Base-by-base conservation (phyloP, 176 grass and related monocot species). In the Juncus effusus region DNA sequence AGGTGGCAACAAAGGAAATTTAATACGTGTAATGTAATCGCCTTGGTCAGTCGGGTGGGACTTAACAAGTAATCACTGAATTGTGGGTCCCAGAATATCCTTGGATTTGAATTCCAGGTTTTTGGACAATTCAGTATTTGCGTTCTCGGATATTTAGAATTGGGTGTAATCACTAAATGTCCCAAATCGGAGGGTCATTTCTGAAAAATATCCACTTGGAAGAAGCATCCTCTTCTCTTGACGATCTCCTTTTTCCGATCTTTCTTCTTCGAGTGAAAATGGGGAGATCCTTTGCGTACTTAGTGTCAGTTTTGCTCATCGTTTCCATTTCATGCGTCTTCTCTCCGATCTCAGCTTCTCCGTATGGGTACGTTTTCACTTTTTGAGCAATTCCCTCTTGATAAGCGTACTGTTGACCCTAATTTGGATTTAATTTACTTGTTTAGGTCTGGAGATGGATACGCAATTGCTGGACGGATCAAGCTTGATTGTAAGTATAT, bases 391-490 rank as follows among this genome's bases (percentile, higher is more conserved):
- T 19, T 64, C 8, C 9, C 2, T 3, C 50, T 53, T 16, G 19
- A 42, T 13, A 5, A 47, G 44, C 2, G 4, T 47, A 47, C 44
- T 10, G 36, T 15, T 59, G 16, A 51, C 56, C 13, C 36, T 2
- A 13, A 57, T 52, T 49, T 9, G 13, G 55, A 37, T 80, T 60
- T 75, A 13, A 38, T 55, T 68, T 12, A 1, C 53, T 37, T 8
- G 14, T 75, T 13, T 84, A 91, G 92, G 74, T 79, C 82, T 63
- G 82, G 51, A 1, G 92, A 86, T 41, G 87, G 92, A 4, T 69
- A 91, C 74, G 66, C 79, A 38, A 88, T 96, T 70, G 84, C 87
- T 10, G 92, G 92, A 12, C 87, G 82, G 63, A 13, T 96, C 75
- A 91, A 96, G 77, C 76, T 88, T 37, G 87, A 81, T 2, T 84